Evolutionary conservation across 140 eudicot species (phyloP), one percentile per base, ranked within the genome.

Genomic region (Cichorium intybus): DNA sequence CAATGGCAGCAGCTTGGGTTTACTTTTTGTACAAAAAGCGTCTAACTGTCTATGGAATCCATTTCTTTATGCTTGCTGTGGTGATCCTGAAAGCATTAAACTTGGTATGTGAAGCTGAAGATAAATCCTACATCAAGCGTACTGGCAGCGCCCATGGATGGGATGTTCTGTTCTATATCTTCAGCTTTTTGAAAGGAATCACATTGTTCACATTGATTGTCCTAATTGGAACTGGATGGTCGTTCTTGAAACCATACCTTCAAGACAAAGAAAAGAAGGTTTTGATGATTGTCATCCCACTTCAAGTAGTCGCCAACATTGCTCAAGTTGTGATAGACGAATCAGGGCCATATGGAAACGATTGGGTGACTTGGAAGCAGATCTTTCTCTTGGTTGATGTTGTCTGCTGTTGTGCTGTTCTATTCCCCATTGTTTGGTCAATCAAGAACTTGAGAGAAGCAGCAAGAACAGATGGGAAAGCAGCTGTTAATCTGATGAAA

Each of bases 371-470:
- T 3, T 87, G 97, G 97, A 90, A 87, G 52, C 95, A 87, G 60
- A 81, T 90, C 10, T 86, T 90, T 66, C 69, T 90, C 62, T 39
- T 87, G 6, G 96, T 90, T 7, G 97, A 90, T 78, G 80, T 90
- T 1, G 53, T 90, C 0, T 87, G 95, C 11, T 87, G 88, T 50
- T 82, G 90, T 37, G 94, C 86, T 9, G 82, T 90, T 53, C 35
- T 82, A 53, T 90, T 90, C 64, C 88, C 90, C 1, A 90, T 87
- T 51, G 97, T 87, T 3, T 90, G 97, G 97, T 84, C 95, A 0
- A 84, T 80, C 34, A 87, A 85, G 87, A 82, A 80, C 60, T 68
- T 90, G 77, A 56, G 94, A 1, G 90, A 90, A 49, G 88, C 90
- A 0, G 94, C 97, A 0, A 80, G 82, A 67, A 81, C 94, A 1